Conservation (phyloP, 768 basidiomycete genomes). For the button mushroom (Agaricus bisporus) region DNA sequence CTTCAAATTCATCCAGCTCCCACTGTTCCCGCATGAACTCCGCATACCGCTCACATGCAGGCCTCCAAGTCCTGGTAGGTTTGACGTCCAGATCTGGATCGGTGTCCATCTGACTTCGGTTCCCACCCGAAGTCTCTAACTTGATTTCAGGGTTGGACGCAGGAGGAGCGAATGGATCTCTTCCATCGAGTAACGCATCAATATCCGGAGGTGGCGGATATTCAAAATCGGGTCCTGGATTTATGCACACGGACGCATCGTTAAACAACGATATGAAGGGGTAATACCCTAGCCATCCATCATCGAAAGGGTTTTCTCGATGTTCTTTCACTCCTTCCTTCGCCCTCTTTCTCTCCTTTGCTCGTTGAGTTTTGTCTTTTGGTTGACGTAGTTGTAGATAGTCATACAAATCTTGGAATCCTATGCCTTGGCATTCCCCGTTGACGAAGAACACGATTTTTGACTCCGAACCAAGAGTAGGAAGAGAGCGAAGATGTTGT, state of each 20-base stretch:
- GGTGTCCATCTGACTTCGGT: slow-evolving; percentile 2
- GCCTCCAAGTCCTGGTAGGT: slow-evolving; percentile 59
- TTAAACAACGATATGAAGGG: slow-evolving; percentile 94
- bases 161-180: neutral
- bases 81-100: slow-evolving; percentile 7
- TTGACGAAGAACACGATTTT: slow-evolving; percentile 89
- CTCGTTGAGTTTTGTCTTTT: slow-evolving; percentile 48
- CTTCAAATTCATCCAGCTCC: slow-evolving; percentile 70
- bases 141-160: neutral
- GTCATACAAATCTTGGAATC: slow-evolving; percentile 86
- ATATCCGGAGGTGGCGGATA: slow-evolving; percentile 77
- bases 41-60: slow-evolving; percentile 76
- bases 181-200: slow-evolving; percentile 50
- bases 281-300: slow-evolving; percentile 93
- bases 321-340: slow-evolving; percentile 68
- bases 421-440: slow-evolving; percentile 75
- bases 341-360: slow-evolving; percentile 56
- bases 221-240: slow-evolving; percentile 85
- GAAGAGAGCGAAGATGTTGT: slow-evolving; percentile 55
- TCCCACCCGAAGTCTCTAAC: neutral
- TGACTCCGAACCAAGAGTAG: slow-evolving; percentile 57
- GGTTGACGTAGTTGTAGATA: slow-evolving; percentile 76
- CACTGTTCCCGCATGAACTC: slow-evolving; percentile 85
- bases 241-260: slow-evolving; percentile 75
- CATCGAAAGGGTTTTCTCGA: slow-evolving; percentile 83